Percentiles rank a stretch among this genome's conserved stretches.
phyloP scores from a whole-genome alignment of 2,329 filamentous ascomycete species.

The Neodidymelliopsis sp. region DNA sequence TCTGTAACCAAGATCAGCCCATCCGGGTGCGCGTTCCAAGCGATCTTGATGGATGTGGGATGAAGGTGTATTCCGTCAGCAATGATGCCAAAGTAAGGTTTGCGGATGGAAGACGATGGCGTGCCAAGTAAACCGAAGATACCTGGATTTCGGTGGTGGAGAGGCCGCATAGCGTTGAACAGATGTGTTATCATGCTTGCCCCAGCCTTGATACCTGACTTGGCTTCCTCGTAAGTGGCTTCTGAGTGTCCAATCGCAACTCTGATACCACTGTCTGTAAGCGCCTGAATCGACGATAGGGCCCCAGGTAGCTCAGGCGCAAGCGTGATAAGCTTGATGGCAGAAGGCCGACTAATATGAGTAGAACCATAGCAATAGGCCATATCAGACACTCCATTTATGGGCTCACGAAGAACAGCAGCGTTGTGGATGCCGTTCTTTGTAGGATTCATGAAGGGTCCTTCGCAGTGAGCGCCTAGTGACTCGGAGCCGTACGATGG shows the following conservation, averaged over 20 bases:
- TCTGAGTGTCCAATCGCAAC: constrained; percentile 88
- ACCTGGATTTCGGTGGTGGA: constrained; percentile 90
- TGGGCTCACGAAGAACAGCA: constrained; percentile 70
- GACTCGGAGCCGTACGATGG: constrained; percentile 80
- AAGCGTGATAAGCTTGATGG: constrained; percentile 82
- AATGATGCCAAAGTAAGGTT: constrained; percentile 88
- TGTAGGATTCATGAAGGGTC: constrained; percentile 81
- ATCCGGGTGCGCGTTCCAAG: constrained; percentile 82
- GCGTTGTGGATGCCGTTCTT: constrained; percentile 88
- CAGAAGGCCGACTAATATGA: constrained; percentile 63
- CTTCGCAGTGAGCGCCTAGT: constrained; percentile 89
- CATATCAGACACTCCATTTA: constrained; percentile 69
- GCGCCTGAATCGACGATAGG: constrained; percentile 73
- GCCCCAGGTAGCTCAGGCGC: constrained; percentile 78
- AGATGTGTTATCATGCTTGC: constrained; percentile 91
- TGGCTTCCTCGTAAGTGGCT: constrained; percentile 83
- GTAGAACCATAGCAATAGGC: constrained; percentile 74
- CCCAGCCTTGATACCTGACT: constrained; percentile 73
- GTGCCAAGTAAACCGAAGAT: constrained; percentile 83
- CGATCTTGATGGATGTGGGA: constrained; percentile 86
- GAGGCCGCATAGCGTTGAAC: constrained; percentile 91
- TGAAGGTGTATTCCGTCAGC: constrained; percentile 91
- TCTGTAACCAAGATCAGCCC: constrained; percentile 92
- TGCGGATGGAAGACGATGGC: constrained; percentile 40
- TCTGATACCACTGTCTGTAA: constrained; percentile 71